A percentile compares a stretch with the other conserved stretches of the same genome.
These are phyloP conservation scores for Cryptosporidium sp. DNA, from an alignment of 169 alveolate species.

Conservation along the genomic window DNA sequence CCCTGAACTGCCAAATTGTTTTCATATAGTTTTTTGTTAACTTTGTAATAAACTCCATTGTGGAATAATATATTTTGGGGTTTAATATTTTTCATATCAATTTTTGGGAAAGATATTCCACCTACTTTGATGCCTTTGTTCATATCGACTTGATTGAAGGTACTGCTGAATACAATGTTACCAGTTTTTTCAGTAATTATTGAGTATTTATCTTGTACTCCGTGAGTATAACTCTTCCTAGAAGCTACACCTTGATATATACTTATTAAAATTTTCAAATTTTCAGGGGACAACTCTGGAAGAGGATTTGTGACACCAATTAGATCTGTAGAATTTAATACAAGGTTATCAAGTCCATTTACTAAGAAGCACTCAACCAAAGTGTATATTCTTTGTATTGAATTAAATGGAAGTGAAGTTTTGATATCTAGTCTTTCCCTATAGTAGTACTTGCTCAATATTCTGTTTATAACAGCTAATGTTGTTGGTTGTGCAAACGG, in stretches of 20 bases:
- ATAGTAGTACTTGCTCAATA: conserved; percentile 17
- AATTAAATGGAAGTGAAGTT: conserved; percentile 33
- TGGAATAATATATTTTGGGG: conserved; percentile 17
- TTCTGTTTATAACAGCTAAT: conserved; percentile 56
- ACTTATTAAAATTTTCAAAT: conserved; percentile 11
- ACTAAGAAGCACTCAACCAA: conserved; percentile 60
- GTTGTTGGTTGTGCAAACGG: conserved; percentile 76
- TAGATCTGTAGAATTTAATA: conserved; percentile 63
- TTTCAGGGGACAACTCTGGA: conserved; percentile 20
- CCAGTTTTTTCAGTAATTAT: conserved; percentile 46
- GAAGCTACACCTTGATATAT: conserved; percentile 67
- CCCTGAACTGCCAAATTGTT: conserved; percentile 16
- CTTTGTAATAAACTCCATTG: conserved; percentile 46
- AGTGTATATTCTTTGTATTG: conserved; percentile 70
- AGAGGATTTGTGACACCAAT: conserved; percentile 51
- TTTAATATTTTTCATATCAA: not conserved
- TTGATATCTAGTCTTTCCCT: conserved; percentile 24
- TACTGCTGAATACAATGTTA: conserved; percentile 42
- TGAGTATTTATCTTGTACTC: conserved; percentile 2
- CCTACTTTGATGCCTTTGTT: conserved; percentile 32
- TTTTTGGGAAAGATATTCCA: conserved; percentile 35
- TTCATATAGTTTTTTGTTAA: conserved; percentile 8
- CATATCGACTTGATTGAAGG: conserved; percentile 60
- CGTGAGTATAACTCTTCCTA: conserved; percentile 68
- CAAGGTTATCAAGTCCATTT: conserved; percentile 63